Base-by-base conservation (phyloP, 2,329 filamentous ascomycete genomes). In the Daldinia sp. region DNA sequence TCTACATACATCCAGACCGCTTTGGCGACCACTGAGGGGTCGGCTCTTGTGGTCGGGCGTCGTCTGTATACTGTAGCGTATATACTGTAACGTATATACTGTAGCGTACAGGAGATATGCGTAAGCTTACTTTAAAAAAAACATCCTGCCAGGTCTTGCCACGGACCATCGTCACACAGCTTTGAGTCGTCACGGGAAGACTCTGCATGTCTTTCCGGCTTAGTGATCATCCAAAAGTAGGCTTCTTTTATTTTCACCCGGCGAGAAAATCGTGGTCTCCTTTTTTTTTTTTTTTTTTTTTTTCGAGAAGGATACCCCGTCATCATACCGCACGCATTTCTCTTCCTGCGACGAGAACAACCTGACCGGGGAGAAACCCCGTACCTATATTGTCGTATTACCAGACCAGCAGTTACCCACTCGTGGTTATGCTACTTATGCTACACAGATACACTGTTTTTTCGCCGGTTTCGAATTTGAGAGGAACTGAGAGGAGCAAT, bases 381-480 rank as follows among this genome's bases (percentile, higher is more conserved):
- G 47, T 57, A 50, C 47, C 61, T 47, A 62, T 45, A 61, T 57
- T 55, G 53, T 58, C n/a, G 64, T 64, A 67, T 64, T 62, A 67
- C 64, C 29, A 43, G 47, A 35, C 64, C 58, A 58, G 58, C 55
- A 60, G 52, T 61, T 59, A 35, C 39, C 7, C 39, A 61, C 30
- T 29, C 37, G 35, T 61, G 61, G 58, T 64, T 53, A 58, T 51
- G 50, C 53, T 56, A n/a, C n/a, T n/a, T n/a, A n/a, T n/a, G n/a
- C n/a, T n/a, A n/a, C n/a, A n/a, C n/a, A n/a, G n/a, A n/a, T n/a
- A 64, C 61, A 64, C 52, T 61, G 29, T 48, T 23, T 19, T 41
- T 61, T 64, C 45, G 45, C 64, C 64, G 64, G 64, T 67, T 47
- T 67, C 64, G 32, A 43, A 37, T 56, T n/a, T 48, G 19, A 56